Base-by-base conservation (phyloP, 2,329 filamentous ascomycete genomes). In the Simplicillium aogashimaense region DNA sequence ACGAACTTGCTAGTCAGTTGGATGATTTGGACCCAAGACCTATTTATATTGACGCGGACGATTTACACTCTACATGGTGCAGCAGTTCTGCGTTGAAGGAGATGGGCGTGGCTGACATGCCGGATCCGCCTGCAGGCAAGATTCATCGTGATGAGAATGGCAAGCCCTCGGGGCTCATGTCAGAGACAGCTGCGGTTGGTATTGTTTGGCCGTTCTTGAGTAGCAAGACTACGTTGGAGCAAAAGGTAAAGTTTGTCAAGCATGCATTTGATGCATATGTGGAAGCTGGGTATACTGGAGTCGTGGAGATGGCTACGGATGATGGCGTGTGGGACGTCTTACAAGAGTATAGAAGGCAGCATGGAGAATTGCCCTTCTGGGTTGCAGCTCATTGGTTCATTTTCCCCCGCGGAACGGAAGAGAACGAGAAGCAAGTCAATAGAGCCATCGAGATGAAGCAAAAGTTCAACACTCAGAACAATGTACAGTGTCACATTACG, bases 241-340 rank as follows among this genome's bases (percentile, higher is more conserved):
- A 70, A 14, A 66, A 65, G 28, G 51, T 63, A 28, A 55, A 57
- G 3, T 59, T 61, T 1, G 45, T 74, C 8, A 54, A 54, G n/a
- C 58, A 58, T 0, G 70, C 67, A 0, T 56, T 73, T n/a, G 47
- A 61, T 1, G 59, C 63, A 1, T 73, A 72, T 39, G 59, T 62
- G 18, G 50, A 54, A 0, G 63, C 62, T 2, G 70, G 70, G 1
- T 70, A 68, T 38, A 71, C 68, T 0, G 67, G 69, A 2, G 59
- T 69, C 11, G 61, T 72, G 6, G 70, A 74, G 9, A 74, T 74
- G 70, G 69, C 70, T 3, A 72, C 72, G 69, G 68, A 72, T 35
- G 60, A 68, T 15, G 63, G 59, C 25, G 58, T 60, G 0, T 74
- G 70, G 69, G 59, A 61, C 16, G 51, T 53, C 1, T 53, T 72